Percentiles rank a stretch among this genome's conserved stretches.
Evolutionary conservation across 148 eudicot species (phyloP).

Genomic region (Camellia granthamiana): DNA sequence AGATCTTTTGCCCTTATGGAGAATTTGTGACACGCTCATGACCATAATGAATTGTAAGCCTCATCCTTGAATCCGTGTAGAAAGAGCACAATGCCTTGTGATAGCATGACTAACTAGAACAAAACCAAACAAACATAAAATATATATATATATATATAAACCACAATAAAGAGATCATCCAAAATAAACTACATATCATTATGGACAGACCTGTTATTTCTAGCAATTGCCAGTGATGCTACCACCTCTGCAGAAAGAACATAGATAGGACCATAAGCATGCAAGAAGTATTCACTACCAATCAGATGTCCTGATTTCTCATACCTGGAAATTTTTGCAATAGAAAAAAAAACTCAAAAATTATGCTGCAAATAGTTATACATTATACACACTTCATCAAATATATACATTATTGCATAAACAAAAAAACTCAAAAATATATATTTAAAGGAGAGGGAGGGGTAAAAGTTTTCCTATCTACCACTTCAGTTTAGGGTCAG

Average conservation of each 20-base stretch:
- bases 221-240: constrained; percentile 45
- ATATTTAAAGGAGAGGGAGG: background rate
- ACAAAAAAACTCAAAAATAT: background rate
- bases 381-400: background rate
- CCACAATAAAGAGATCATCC: background rate
- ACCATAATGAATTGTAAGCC: background rate
- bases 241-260: constrained; percentile 63
- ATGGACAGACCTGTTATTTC: constrained; percentile 48
- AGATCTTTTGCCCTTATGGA: background rate
- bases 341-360: background rate
- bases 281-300: constrained; percentile 70
- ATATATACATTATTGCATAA: background rate
- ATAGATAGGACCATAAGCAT: constrained; percentile 77
- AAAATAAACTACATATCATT: background rate
- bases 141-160: background rate
- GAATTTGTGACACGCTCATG: background rate
- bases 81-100: background rate
- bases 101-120: background rate
- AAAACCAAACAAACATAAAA: background rate
- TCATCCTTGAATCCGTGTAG: background rate
- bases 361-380: background rate
- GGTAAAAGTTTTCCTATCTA: constrained; percentile 8
- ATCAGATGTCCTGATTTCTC: constrained; percentile 55
- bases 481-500: constrained; percentile 79
- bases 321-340: constrained; percentile 36